Percentiles rank a stretch among this genome's conserved stretches.
Conservation (phyloP, 176 grass and related monocot species). For the Alloteropsis semialata region DNA sequence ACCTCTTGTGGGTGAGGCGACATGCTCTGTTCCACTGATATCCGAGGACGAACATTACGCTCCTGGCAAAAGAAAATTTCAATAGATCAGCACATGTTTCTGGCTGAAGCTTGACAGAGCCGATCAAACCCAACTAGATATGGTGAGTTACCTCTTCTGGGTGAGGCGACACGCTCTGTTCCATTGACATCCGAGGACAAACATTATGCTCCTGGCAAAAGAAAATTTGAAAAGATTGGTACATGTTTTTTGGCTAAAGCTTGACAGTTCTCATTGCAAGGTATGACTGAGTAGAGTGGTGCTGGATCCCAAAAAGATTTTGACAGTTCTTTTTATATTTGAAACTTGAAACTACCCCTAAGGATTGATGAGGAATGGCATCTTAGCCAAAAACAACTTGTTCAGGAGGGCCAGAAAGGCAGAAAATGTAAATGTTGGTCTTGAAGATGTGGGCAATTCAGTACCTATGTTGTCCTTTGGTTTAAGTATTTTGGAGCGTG, state of each 20-base stretch:
- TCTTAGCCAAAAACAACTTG: background rate
- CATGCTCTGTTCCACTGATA: constrained; percentile 27
- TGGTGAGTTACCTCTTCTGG: constrained; percentile 10
- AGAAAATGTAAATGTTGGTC: background rate
- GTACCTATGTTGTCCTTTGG: background rate
- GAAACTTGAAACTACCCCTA: background rate
- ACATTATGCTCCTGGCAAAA: constrained; percentile 35
- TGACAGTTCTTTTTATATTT: background rate
- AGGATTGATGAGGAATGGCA: background rate
- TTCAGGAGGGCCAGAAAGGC: background rate
- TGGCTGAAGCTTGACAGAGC: background rate
- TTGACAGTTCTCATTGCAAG: background rate
- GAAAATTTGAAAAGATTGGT: constrained; percentile 14
- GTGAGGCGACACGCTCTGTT: constrained; percentile 9
- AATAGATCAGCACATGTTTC: constrained; percentile 15
- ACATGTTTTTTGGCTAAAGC: background rate
- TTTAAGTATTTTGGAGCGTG: background rate
- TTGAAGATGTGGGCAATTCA: background rate
- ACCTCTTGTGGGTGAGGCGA: background rate
- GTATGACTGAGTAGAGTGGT: background rate
- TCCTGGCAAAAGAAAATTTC: constrained; percentile 24
- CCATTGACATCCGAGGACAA: constrained; percentile 18
- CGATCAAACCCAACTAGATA: constrained; percentile 21
- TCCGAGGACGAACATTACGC: constrained; percentile 23
- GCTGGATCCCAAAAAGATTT: background rate